These are phyloP conservation scores for Picea abies DNA, from an alignment of 83 land plant genomes.

Conservation along the genomic window DNA sequence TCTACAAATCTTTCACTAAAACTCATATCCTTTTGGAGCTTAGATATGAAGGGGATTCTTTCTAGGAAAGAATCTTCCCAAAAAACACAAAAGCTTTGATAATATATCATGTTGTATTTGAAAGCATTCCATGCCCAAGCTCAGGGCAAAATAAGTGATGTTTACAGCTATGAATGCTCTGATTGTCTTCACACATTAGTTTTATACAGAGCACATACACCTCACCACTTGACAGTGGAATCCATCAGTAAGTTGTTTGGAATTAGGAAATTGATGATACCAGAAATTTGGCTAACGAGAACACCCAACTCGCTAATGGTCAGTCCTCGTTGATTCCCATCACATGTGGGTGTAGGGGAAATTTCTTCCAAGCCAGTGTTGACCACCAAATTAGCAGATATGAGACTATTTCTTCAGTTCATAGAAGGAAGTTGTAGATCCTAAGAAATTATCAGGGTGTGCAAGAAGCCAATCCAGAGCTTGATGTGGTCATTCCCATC, in stretches of 20 bases:
- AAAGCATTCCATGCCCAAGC: constrained; percentile 11
- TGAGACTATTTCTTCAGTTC: constrained; percentile 36
- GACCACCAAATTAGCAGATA: constrained; percentile 21
- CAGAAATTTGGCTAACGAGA: constrained; percentile 34
- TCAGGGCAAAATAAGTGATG: constrained; percentile 2
- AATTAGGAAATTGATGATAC: constrained; percentile 25
- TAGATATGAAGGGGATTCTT: no score
- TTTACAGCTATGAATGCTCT: constrained; percentile 18
- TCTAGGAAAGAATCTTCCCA: no score
- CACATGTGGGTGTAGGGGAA: constrained; percentile 37
- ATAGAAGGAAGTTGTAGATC: constrained; percentile 34
- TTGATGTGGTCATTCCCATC: constrained; percentile 24
- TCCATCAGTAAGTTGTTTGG: constrained; percentile 44
- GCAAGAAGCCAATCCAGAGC: constrained; percentile 26
- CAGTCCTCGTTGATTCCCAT: constrained; percentile 46
- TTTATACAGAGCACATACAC: constrained; percentile 27
- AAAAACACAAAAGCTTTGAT: no score
- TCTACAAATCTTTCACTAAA: no score
- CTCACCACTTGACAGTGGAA: constrained; percentile 22
- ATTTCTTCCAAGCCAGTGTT: constrained; percentile 16
- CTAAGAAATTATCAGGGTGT: constrained; percentile 42
- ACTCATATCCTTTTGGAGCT: no score
- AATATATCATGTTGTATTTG: background rate
- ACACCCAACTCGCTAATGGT: constrained; percentile 21
- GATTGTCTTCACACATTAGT: constrained; percentile 38